Conservation (phyloP, 2,329 filamentous ascomycete genomes). For the Colletotrichum navitas region DNA sequence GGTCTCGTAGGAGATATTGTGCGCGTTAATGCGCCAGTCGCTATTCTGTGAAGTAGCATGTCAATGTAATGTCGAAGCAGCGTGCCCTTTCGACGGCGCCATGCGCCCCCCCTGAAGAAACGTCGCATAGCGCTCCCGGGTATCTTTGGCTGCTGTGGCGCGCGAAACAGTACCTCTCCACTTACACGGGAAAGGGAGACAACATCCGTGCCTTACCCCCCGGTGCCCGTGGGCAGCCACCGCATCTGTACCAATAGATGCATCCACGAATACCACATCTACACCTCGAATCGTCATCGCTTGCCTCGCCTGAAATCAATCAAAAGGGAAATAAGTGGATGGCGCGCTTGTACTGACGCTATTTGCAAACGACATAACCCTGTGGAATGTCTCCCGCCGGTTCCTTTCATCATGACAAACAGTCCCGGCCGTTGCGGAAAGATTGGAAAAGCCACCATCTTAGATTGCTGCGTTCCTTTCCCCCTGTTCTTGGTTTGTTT, state of each 20-base stretch:
- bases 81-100: not conserved
- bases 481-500: not conserved
- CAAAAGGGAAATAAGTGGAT: not conserved
- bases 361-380: conserved; percentile 5
- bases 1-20: conserved; percentile 12
- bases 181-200: too few relatives aligned
- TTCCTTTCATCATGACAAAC: conserved; percentile 10
- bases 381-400: conserved; percentile 3
- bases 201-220: too few relatives aligned
- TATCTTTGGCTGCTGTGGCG: not conserved
- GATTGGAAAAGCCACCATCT: not conserved
- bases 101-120: conserved; percentile 18
- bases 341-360: conserved; percentile 33
- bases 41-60: not conserved
- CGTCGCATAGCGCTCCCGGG: not conserved
- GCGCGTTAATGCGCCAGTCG: conserved; percentile 25
- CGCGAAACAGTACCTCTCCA: too few relatives aligned
- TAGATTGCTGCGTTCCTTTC: conserved; percentile 10
- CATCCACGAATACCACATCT: too few relatives aligned
- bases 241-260: too few relatives aligned
- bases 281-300: not conserved
- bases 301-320: not conserved
- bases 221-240: too few relatives aligned
- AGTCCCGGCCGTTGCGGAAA: not conserved
- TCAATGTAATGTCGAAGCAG: too few relatives aligned